Base-by-base conservation (phyloP, 1,284 basidiomycete species). In the Microbotryum lychnidis-dioicae region DNA sequence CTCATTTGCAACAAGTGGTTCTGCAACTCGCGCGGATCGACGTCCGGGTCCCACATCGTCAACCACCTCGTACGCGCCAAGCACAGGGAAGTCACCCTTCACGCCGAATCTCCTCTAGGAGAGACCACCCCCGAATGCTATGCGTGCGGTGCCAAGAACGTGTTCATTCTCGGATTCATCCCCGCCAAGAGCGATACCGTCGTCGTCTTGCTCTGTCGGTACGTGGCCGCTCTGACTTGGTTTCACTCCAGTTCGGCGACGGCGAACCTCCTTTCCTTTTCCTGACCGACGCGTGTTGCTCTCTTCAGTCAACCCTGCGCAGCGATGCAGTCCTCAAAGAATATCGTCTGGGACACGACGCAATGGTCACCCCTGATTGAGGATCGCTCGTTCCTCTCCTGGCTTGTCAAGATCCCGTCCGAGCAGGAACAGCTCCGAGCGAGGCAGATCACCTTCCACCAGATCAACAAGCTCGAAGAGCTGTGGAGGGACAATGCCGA, bases 131-230 rank as follows among this genome's bases (percentile, higher is more conserved):
- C 96, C 0, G 96, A 99, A 77, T 79, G 74, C 77, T 99, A 98
- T 80, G 93, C 94, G 74, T 99, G 96, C 73, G 96, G 96, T n/a
- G 92, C 89, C 79, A 97, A 97, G 78, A 99, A 99, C 70, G 94
- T 97, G 29, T 99, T 99, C 74, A 90, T 97, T 84, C 83, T 99
- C 23, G 96, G 96, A 3, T 99, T 99, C 75, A 97, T 99, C 70
- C 96, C 96, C 4, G 96, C 96, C 18, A 98, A 98, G 79, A 92
- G 90, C 73, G 96, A 98, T 73, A 97, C 96, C 0, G 94, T 98
- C 49, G 96, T 99, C 50, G 93, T 98, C 27, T 80, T 99, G n/a
- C 82, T 99, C 23, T 99, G 96, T 75, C 87, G 94, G 86, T 91
- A 72, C 68, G 87, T 69, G 18, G 18, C 9, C 31, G 18, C 21